Evolutionary conservation across 345 rosid species (phyloP), one percentile per base, ranked within the genome.

Genomic region (Populus pruinosa): DNA sequence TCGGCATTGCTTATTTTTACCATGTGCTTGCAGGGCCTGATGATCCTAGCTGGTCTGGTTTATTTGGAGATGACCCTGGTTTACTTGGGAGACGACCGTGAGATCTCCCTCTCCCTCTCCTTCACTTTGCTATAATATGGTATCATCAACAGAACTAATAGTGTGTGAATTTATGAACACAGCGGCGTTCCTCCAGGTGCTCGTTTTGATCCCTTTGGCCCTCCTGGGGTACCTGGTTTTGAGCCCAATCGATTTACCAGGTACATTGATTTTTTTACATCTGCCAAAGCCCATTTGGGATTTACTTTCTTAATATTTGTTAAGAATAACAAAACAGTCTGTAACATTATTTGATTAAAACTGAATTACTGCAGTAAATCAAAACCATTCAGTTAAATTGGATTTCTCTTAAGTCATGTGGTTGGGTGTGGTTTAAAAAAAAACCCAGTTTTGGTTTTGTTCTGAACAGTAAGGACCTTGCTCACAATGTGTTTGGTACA

Each of bases 171-270:
- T 47, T 44, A 20, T 77, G 83, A 77, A 71, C 79, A 80, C 91
- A 93, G 99, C 75, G 91, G 91, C 64, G 80, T 83, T 67, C 98
- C 96, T 76, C 97, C 97, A 13, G 99, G 99, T 83, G 94, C 98
- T 75, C 94, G 96, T 67, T 93, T 91, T 77, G 97, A 95, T 85
- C 98, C 99, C 3, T 88, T 75, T 76, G 99, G 99, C 23, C 99
- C 98, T 0, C 96, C 98, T 11, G 88, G 85, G 7, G 82, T 91
- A 80, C 94, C 97, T 41, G 99, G 93, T 47, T 95, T 91, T 77
- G 96, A 95, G 82, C 98, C 96, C 17, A 73, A 71, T 79, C 86
- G 93, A 43, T 90, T 95, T 82, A 63, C 59, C 78, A 91, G 99
- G 99, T 95, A 87, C 2, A 53, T 47, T 8, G 29, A 29, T 29